phyloP scores from a whole-genome alignment of 257 asterid genomes.

The Solanum pinnatisectum region DNA sequence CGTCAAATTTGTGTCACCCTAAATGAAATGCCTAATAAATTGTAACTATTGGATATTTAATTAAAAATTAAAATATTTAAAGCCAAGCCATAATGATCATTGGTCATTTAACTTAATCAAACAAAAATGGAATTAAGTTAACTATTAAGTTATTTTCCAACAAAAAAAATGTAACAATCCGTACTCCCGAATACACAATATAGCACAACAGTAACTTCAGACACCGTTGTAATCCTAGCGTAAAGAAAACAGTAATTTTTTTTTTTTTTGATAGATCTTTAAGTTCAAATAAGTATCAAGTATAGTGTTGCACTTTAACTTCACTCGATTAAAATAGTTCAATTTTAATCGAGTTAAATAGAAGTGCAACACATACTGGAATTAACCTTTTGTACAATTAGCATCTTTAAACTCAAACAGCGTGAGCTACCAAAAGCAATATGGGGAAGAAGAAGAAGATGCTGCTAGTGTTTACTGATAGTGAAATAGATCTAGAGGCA shows the following conservation, averaged over 20 bases:
- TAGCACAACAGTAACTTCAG: not conserved
- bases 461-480: not conserved
- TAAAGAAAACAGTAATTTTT: too few relatives aligned
- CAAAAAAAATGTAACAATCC: not conserved
- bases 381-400: not conserved
- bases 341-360: too few relatives aligned
- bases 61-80: not conserved
- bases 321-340: too few relatives aligned
- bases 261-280: too few relatives aligned
- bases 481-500: not conserved
- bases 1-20: not conserved
- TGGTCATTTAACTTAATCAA: not conserved
- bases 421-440: not conserved
- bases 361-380: too few relatives aligned
- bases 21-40: not conserved
- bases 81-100: not conserved
- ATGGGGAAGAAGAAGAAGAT: not conserved
- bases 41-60: not conserved
- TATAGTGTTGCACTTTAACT: too few relatives aligned
- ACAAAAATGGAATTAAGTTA: not conserved
- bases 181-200: not conserved
- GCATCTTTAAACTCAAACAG: not conserved
- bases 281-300: too few relatives aligned
- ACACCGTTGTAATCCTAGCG: too few relatives aligned
- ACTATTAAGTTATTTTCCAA: not conserved